Conservation (phyloP, 768 basidiomycete species). For the Leucogyrophana mollusca region DNA sequence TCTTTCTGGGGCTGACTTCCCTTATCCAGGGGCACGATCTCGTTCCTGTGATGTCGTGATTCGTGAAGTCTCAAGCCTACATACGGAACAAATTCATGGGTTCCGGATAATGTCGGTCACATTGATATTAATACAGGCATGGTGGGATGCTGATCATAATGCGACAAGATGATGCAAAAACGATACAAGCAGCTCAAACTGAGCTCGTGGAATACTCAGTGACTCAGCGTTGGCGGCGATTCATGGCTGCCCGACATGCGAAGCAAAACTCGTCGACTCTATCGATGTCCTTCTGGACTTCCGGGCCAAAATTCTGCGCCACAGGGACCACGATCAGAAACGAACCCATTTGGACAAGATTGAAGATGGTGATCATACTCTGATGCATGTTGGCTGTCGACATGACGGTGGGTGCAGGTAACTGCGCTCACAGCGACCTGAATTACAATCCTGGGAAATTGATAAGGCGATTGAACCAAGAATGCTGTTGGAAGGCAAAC, state of each 20-base stretch:
- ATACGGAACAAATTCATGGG: slow-evolving; percentile 7
- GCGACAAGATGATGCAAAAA: slow-evolving; percentile 2
- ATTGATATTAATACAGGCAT: slow-evolving; percentile 26
- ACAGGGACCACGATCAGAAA: slow-evolving; percentile 6
- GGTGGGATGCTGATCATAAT: slow-evolving; percentile 15
- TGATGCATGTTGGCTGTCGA: slow-evolving; percentile 50
- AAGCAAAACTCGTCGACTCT: slow-evolving; percentile 70
- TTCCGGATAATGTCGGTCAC: slow-evolving; percentile 7
- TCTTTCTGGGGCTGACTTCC: too few relatives aligned
- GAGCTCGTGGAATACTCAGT: neutral
- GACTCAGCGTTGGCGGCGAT: slow-evolving; percentile 25
- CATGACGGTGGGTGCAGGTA: slow-evolving; percentile 58
- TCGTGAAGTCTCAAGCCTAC: neutral
- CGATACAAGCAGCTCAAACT: neutral
- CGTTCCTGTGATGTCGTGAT: too few relatives aligned
- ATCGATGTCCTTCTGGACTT: slow-evolving; percentile 70
- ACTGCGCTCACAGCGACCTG: slow-evolving; percentile 60
- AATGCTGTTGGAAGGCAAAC: too few relatives aligned
- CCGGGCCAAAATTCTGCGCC: slow-evolving; percentile 60
- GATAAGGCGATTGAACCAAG: too few relatives aligned
- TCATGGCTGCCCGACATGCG: slow-evolving; percentile 62
- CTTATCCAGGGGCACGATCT: too few relatives aligned
- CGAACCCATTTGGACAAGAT: slow-evolving; percentile 10
- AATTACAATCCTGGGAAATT: slow-evolving; percentile 54
- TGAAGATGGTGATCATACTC: slow-evolving; percentile 41